Percentiles rank a stretch among this genome's conserved stretches.
phyloP scores from a whole-genome alignment of 148 eudicot species.

The Oxyria digyna region DNA sequence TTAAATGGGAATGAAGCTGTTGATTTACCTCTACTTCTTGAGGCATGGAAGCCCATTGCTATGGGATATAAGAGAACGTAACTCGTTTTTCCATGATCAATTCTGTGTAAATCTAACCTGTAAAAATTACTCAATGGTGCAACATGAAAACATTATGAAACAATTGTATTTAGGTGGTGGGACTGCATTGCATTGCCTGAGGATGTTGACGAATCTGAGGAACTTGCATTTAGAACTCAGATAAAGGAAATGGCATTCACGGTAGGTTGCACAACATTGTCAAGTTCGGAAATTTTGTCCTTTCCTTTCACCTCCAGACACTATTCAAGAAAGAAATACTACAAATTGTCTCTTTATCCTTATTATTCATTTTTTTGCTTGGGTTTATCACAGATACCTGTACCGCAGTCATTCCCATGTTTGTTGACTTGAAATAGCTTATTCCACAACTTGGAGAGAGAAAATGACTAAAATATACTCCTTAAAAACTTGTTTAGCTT shows the following conservation, averaged over 20 bases:
- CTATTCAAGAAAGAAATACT: not conserved
- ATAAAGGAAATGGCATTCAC: conserved; percentile 67
- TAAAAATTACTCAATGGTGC: not conserved
- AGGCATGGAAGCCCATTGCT: conserved; percentile 90
- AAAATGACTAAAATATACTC: not conserved
- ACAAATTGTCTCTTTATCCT: not conserved
- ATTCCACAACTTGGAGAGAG: not conserved
- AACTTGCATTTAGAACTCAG: conserved; percentile 60
- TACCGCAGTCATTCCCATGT: not conserved
- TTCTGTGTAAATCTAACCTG: not conserved
- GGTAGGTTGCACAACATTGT: conserved; percentile 26
- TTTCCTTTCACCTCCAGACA: not conserved
- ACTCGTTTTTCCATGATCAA: not conserved
- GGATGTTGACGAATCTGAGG: conserved; percentile 59
- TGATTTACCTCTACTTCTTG: conserved; percentile 43
- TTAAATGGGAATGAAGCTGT: conserved; percentile 11
- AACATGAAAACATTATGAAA: not conserved
- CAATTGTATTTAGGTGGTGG: conserved; percentile 74
- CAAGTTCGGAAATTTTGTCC: not conserved
- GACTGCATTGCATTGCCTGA: conserved; percentile 87
- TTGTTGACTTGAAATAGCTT: not conserved
- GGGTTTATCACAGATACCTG: not conserved
- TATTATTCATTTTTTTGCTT: not conserved
- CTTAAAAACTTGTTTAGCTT: not conserved
- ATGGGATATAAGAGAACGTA: conserved; percentile 90